These are phyloP conservation scores for Sextonia rubra DNA, from an alignment of 164 flowering plant species.

Conservation along the genomic window DNA sequence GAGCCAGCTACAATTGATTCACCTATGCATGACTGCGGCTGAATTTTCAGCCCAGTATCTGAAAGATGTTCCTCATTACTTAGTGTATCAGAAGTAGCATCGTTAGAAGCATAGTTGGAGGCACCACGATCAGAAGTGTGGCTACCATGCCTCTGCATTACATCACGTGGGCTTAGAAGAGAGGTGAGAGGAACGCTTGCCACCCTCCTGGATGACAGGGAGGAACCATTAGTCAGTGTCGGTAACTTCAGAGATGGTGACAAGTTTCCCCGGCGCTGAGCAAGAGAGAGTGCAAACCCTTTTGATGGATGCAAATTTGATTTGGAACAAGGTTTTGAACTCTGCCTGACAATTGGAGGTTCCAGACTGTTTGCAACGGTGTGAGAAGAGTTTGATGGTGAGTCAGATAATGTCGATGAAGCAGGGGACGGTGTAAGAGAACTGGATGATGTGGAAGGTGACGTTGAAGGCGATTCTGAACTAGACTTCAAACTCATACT, in stretches of 20 bases:
- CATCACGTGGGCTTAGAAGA: slow-evolving; percentile 25
- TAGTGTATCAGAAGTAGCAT: slow-evolving; percentile 11
- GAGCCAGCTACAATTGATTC: slow-evolving; percentile 8
- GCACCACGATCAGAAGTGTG: slow-evolving; percentile 16
- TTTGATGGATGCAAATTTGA: slow-evolving; percentile 32
- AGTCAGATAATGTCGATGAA: slow-evolving; percentile 69
- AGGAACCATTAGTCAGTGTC: slow-evolving; percentile 33
- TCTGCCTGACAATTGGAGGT: slow-evolving; percentile 12
- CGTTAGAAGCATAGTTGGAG: slow-evolving; percentile 13
- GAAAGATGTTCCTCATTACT: slow-evolving; percentile 19
- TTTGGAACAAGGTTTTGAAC: slow-evolving; percentile 20
- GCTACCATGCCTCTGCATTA: slow-evolving; percentile 22
- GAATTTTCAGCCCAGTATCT: slow-evolving; percentile 13
- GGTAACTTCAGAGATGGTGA: slow-evolving; percentile 51
- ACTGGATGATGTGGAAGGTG: slow-evolving; percentile 62
- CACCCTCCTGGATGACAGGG: slow-evolving; percentile 29
- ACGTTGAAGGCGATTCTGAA: slow-evolving; percentile 56
- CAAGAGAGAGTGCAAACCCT: slow-evolving; percentile 47
- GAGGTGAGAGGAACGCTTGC: slow-evolving; percentile 43
- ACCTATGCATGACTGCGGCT: slow-evolving; percentile 10
- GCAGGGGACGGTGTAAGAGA: slow-evolving; percentile 71
- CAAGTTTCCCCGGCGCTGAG: slow-evolving; percentile 64
- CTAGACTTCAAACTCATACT: slow-evolving; percentile 37
- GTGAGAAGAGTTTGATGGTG: slow-evolving; percentile 46
- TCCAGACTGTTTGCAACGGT: slow-evolving; percentile 27